A percentile compares a stretch with the other conserved stretches of the same genome.
Evolutionary conservation across 331 rosid species (phyloP).

Genomic region (Quercus phellos): DNA sequence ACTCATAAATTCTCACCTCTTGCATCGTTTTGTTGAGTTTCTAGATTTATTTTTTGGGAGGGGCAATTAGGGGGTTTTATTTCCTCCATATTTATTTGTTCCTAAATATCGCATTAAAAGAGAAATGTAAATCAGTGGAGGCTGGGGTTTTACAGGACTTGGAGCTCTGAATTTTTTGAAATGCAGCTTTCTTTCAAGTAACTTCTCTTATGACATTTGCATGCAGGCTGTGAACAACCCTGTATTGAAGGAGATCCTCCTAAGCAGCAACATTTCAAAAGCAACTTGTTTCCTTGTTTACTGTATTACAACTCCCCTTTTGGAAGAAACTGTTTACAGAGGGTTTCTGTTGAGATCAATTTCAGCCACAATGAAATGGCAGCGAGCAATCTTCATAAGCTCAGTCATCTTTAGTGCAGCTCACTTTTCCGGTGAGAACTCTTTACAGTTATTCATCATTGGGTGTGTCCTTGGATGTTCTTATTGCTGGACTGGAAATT

Average conservation of each 20-base stretch:
- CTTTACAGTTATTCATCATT: slow-evolving; percentile 60
- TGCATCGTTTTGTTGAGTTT: neutral
- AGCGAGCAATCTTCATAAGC: slow-evolving; percentile 58
- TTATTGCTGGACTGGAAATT: slow-evolving; percentile 72
- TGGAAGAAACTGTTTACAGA: slow-evolving; percentile 74
- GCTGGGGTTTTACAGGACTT: neutral
- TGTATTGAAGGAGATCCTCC: slow-evolving; percentile 59
- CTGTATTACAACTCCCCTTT: slow-evolving; percentile 60
- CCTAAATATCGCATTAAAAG: neutral
- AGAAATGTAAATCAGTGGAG: neutral
- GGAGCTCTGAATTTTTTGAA: neutral
- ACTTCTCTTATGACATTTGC: slow-evolving; percentile 7
- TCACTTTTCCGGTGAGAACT: slow-evolving; percentile 72
- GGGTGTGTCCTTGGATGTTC: slow-evolving; percentile 77
- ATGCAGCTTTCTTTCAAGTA: neutral
- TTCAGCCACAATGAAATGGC: slow-evolving; percentile 63
- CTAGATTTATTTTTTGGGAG: neutral
- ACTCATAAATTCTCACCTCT: neutral
- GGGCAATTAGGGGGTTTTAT: neutral
- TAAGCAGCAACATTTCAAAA: slow-evolving; percentile 43
- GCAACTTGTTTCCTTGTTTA: slow-evolving; percentile 48
- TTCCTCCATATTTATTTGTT: neutral
- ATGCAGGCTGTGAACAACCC: slow-evolving; percentile 62
- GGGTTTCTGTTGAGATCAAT: slow-evolving; percentile 72
- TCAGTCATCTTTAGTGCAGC: slow-evolving; percentile 63